Percentiles rank a stretch among this genome's conserved stretches.
Evolutionary conservation across 2,329 filamentous ascomycete species (phyloP).

Genomic region (Pestalotiopsis sp.): DNA sequence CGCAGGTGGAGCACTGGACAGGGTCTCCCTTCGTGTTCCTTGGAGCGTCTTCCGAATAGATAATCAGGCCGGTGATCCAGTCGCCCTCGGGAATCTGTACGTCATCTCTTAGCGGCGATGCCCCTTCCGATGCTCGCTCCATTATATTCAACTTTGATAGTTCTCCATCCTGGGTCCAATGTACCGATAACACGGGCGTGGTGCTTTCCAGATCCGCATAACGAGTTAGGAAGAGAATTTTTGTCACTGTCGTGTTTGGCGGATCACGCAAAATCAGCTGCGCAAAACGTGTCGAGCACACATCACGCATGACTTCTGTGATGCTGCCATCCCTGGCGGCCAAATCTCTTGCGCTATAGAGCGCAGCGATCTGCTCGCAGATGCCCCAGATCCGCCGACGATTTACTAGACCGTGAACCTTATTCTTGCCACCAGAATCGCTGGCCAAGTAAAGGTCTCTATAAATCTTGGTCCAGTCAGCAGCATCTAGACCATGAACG

Average conservation of each 20-base stretch:
- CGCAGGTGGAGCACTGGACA: not conserved
- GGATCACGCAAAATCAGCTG: not conserved
- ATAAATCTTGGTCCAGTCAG: not conserved
- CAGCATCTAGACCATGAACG: not conserved
- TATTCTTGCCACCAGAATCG: not conserved
- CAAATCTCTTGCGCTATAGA: not conserved
- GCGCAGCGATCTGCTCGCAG: not conserved
- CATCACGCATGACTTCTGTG: not conserved
- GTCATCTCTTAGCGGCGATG: not conserved
- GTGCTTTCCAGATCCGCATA: not conserved
- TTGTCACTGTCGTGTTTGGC: too few relatives aligned
- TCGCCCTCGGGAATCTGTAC: not conserved
- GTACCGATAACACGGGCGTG: not conserved
- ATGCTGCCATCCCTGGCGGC: not conserved
- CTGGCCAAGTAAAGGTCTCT: not conserved
- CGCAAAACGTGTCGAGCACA: not conserved
- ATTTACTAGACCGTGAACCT: not conserved
- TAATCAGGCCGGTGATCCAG: not conserved
- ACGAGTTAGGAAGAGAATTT: not conserved
- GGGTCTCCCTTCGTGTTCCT: not conserved
- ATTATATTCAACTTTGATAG: not conserved
- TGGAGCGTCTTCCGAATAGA: not conserved
- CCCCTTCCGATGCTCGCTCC: not conserved
- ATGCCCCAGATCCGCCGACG: constrained; percentile 2
- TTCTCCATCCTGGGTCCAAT: constrained; percentile 1